Evolutionary conservation across 2,329 filamentous ascomycete genomes (phyloP).

Genomic region (Dissoconium aciculare): DNA sequence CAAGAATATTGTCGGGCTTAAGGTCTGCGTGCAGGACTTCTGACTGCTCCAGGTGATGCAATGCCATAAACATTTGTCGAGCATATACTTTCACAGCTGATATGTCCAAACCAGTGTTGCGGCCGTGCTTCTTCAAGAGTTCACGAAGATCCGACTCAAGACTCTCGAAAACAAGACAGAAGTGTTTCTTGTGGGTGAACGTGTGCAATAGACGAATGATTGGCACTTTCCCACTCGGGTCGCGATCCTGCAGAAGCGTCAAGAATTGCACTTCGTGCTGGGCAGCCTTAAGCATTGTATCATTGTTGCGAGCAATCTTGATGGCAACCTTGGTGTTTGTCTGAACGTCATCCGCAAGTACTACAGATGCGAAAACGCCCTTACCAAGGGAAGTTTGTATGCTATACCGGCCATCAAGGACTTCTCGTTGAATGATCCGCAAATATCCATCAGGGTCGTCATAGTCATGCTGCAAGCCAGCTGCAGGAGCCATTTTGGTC

Average conservation of each 20-base stretch:
- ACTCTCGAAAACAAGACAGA: constrained; percentile 96
- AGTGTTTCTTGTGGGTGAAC: constrained; percentile 87
- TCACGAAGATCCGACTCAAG: constrained; percentile 83
- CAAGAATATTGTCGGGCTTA: constrained; percentile 94
- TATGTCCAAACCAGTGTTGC: constrained; percentile 83
- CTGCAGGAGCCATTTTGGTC: constrained; percentile 45
- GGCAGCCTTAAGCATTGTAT: constrained; percentile 57
- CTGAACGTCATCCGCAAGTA: constrained; percentile 64
- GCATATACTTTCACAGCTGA: constrained; percentile 77
- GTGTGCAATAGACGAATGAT: constrained; percentile 73
- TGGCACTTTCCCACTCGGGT: constrained; percentile 81
- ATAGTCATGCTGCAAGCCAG: constrained; percentile 76
- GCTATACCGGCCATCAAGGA: constrained; percentile 79
- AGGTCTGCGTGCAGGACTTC: constrained; percentile 91
- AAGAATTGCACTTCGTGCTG: constrained; percentile 90
- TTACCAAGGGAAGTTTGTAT: constrained; percentile 76
- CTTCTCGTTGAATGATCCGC: constrained; percentile 80
- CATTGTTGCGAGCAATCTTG: constrained; percentile 96
- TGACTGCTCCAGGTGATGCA: constrained; percentile 78
- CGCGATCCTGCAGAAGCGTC: constrained; percentile 69
- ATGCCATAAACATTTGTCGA: constrained; percentile 81
- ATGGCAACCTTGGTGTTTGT: constrained; percentile 65
- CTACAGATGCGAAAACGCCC: constrained; percentile 95
- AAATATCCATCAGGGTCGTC: constrained; percentile 95
- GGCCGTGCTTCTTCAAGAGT: constrained; percentile 87